Base-by-base conservation (phyloP, 805 yeast genomes). In the Saccharomycopsis vini region DNA sequence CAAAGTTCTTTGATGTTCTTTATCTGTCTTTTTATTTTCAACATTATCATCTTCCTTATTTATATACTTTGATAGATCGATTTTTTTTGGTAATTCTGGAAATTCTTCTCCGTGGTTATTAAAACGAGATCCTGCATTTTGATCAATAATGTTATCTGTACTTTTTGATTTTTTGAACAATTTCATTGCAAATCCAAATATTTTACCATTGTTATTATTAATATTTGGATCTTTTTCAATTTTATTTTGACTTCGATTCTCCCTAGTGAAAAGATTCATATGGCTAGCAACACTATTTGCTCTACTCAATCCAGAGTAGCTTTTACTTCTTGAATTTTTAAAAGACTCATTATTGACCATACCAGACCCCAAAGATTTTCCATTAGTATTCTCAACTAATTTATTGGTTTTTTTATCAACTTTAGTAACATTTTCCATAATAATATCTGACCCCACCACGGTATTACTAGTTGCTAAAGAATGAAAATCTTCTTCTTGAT, bases 161-260 rank as follows among this genome's bases (percentile, higher is more conserved):
- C 49, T 45, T 16, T 48, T 48, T 3, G 49, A 42, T 31, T 46
- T 48, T 31, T 48, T 48, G 37, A 48, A 48, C n/a, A 48, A 36
- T 26, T 48, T 48, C 26, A 48, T 15, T 13, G 51, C 51, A 43
- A 48, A 48, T 6, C 51, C 51, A 39, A 48, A 40, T 9, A 47
- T 20, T 24, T 40, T 46, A 15, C 50, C 43, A 19, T 26, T 15
- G 28, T 30, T 24, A 13, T 44, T 33, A 22, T n/a, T 13, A 10
- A 32, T 21, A 6, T 18, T 12, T n/a, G n/a, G n/a, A n/a, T n/a
- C n/a, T n/a, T n/a, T n/a, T n/a, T n/a, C n/a, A n/a, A 20, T 35
- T n/a, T n/a, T n/a, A n/a, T n/a, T n/a, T n/a, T n/a, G n/a, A n/a
- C n/a, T n/a, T n/a, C n/a, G 16, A 16, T 30, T 31, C n/a, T 20